Conservation (phyloP, 768 basidiomycete species). For the Artomyces pyxidatus region DNA sequence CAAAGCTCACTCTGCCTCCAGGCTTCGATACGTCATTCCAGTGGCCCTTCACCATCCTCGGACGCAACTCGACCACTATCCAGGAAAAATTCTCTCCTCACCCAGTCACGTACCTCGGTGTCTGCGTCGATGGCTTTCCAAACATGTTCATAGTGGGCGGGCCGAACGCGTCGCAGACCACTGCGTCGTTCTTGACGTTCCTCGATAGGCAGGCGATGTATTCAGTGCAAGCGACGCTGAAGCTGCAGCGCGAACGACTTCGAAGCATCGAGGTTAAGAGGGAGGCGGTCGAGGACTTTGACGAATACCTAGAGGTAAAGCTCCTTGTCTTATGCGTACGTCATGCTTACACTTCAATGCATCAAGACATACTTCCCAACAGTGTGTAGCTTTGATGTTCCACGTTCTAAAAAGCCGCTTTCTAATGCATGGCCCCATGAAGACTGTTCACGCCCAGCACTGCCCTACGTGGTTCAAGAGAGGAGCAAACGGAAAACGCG, state of each 20-base stretch:
- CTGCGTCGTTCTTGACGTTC: conserved; percentile 46
- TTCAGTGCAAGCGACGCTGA: conserved; percentile 42
- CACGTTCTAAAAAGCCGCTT: neutral
- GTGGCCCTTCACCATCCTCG: conserved; percentile 43
- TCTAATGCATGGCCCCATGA: neutral
- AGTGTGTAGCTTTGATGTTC: no score
- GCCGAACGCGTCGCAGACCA: conserved; percentile 48
- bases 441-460: conserved; percentile 52
- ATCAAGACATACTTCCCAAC: conserved; percentile 43
- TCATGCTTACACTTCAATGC: conserved; percentile 3
- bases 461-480: conserved; percentile 61
- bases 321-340: neutral
- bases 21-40: conserved; percentile 47
- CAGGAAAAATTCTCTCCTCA: conserved; percentile 47
- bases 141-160: conserved; percentile 55
- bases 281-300: conserved; percentile 55
- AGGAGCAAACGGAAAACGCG: conserved; percentile 49
- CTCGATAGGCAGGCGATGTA: conserved; percentile 54
- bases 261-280: conserved; percentile 53
- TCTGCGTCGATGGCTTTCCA: conserved; percentile 59
- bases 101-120: conserved; percentile 48
- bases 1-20: conserved; percentile 15
- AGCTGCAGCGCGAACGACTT: conserved; percentile 55
- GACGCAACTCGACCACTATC: conserved; percentile 43
- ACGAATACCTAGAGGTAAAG: conserved; percentile 46